Evolutionary conservation across 2,329 filamentous ascomycete genomes (phyloP), one percentile per base, ranked within the genome.

Genomic region (Diplodia mutila): DNA sequence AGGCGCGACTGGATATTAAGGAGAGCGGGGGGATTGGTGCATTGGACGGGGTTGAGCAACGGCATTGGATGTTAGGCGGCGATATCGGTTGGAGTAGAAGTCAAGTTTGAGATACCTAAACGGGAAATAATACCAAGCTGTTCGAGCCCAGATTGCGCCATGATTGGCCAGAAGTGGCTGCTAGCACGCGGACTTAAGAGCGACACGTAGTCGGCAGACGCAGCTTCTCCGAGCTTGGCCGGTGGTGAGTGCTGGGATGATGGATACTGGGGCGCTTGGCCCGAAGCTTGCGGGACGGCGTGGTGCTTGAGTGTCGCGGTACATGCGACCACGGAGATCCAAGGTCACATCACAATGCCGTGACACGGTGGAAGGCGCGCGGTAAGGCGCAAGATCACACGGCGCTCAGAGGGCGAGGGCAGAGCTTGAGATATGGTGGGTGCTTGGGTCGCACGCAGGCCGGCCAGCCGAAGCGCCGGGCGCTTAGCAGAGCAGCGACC

Each of bases 41-140:
- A 29, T 39, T 51, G 59, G 16, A 37, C 34, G 46, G 59, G 46
- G 37, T 63, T 63, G 59, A 63, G 46, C 27, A 14, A 51, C 27
- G 29, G 59, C 59, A 25, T 37, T 63, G 39, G 59, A 51, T 63
- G 59, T 51, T 29, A 8, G 32, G 27, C 7, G 59, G n/a, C 8
- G 42, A n/a, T 25, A 16, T 61, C 34, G 55, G 23, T 46, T 46
- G 55, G 55, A 61, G 57, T 34, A 48, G 42, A 32, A 27, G 16
- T 12, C 12, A 5, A 49, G 39, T 27, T 21, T 39, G 59, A 63
- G 59, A 63, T 63, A 63, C 59, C 59, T 63, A 63, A 63, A 63
- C n/a, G 12, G 59, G 59, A 63, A 63, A 63, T 63, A 63, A 63
- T 63, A 63, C 59, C 59, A 63, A 63, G 59, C 59, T 49, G 29